Evolutionary conservation across 2,329 filamentous ascomycete genomes (phyloP).

Genomic region (Cercospora sesami): DNA sequence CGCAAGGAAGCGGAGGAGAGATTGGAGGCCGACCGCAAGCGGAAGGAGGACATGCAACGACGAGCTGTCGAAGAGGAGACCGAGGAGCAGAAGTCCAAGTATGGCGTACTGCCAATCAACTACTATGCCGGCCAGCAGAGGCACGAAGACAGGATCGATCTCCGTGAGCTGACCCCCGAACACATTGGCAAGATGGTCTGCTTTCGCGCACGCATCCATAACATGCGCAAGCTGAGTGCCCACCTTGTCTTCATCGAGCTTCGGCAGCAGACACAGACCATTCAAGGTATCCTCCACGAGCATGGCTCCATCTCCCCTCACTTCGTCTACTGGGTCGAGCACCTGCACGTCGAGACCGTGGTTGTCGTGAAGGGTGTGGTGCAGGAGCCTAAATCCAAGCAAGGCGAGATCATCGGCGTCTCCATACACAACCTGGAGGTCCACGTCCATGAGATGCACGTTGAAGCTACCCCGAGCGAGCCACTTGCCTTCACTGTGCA

Average conservation of each 20-base stretch:
- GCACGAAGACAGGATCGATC: conserved; percentile 49
- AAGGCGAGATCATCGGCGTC: conserved; percentile 70
- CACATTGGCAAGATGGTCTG: conserved; percentile 60
- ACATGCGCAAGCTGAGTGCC: conserved; percentile 76
- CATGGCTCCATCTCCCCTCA: conserved; percentile 65
- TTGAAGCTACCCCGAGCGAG: conserved; percentile 61
- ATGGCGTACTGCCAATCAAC: conserved; percentile 60
- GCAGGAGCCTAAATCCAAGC: conserved; percentile 65
- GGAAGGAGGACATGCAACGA: conserved; percentile 50
- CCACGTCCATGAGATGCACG: conserved; percentile 64
- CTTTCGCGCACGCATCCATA: conserved; percentile 74
- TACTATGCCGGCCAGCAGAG: conserved; percentile 57
- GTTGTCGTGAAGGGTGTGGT: conserved; percentile 74
- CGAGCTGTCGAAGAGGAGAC: conserved; percentile 57
- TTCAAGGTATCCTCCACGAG: conserved; percentile 76
- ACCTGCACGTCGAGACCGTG: conserved; percentile 74
- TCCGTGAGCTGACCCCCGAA: conserved; percentile 55
- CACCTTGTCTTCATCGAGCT: conserved; percentile 83
- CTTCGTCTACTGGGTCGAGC: conserved; percentile 86
- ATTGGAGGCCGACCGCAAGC: conserved; percentile 48
- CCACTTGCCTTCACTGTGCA: conserved; percentile 68
- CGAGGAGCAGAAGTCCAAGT: conserved; percentile 58
- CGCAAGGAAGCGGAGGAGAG: conserved; percentile 47
- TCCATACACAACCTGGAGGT: conserved; percentile 76
- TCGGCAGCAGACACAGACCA: conserved; percentile 76